A percentile compares a stretch with the other conserved stretches of the same genome.
phyloP scores from a whole-genome alignment of 805 yeast genomes.

The Teunomyces lycoperdinae region DNA sequence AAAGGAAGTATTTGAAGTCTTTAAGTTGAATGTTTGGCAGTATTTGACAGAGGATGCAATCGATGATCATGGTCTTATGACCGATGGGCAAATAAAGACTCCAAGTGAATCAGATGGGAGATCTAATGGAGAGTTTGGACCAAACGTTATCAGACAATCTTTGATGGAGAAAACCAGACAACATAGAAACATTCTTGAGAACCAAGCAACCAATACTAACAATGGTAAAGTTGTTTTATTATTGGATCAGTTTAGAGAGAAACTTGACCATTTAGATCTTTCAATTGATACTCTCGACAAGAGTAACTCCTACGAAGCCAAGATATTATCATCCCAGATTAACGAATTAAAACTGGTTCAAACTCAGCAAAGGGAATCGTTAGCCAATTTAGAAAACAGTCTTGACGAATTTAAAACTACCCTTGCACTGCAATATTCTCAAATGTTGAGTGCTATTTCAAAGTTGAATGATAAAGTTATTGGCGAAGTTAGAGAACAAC shows the following conservation, averaged over 20 bases:
- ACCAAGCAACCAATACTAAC: not conserved
- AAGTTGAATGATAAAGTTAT: slow-evolving; percentile 35
- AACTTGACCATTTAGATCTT: not conserved
- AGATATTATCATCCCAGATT: slow-evolving; percentile 11
- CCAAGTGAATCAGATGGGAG: slow-evolving; percentile 31
- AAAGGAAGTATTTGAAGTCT: slow-evolving; percentile 61
- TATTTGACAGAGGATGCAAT: slow-evolving; percentile 52
- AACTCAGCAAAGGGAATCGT: slow-evolving; percentile 14
- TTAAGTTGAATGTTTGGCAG: slow-evolving; percentile 55
- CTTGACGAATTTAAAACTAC: slow-evolving; percentile 25
- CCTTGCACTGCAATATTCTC: slow-evolving; percentile 22
- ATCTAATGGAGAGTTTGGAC: slow-evolving; percentile 7
- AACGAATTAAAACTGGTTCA: slow-evolving; percentile 17
- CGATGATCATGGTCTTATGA: slow-evolving; percentile 52
- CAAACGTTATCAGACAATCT: slow-evolving; percentile 29
- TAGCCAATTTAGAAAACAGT: slow-evolving; percentile 17
- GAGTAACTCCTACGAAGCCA: slow-evolving; percentile 9
- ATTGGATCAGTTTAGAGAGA: not conserved
- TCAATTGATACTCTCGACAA: slow-evolving; percentile 5
- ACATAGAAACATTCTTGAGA: not conserved
- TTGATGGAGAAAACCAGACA: slow-evolving; percentile 31
- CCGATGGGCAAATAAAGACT: slow-evolving; percentile 36
- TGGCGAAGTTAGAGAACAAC: slow-evolving; percentile 43
- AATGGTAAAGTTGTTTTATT: not conserved
- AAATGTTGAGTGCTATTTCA: slow-evolving; percentile 29